Percentiles rank a stretch among this genome's conserved stretches.
phyloP scores from a whole-genome alignment of 2,329 filamentous ascomycete genomes.

The Phialophora chinensis region DNA sequence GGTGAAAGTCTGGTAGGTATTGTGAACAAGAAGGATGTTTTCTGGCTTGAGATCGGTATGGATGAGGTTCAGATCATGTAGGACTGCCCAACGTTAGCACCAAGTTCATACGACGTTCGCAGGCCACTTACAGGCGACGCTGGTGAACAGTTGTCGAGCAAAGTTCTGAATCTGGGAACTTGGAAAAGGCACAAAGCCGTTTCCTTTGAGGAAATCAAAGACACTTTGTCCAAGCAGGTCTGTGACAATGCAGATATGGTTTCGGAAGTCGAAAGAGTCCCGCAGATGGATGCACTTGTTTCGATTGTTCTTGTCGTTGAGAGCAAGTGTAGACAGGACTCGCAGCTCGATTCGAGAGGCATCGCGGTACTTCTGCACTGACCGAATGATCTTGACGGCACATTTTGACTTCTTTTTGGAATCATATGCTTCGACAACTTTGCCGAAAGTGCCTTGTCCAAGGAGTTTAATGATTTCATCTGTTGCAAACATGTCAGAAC shows the following conservation, averaged over 20 bases:
- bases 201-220: conserved; percentile 96
- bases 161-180: conserved; percentile 99
- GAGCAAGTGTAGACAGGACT: conserved; percentile 87
- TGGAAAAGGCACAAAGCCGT: conserved; percentile 93
- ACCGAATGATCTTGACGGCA: conserved; percentile 97
- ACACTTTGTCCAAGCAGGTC: conserved; percentile 89
- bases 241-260: conserved; percentile 89
- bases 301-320: conserved; percentile 87
- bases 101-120: conserved; percentile 15
- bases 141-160: conserved; percentile 94
- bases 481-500: conserved; percentile 47
- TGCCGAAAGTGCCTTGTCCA: conserved; percentile 96
- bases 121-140: conserved; percentile 82
- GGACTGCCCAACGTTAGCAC: conserved; percentile 62
- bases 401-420: conserved; percentile 77
- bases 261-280: conserved; percentile 96
- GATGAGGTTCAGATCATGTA: conserved; percentile 96
- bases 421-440: conserved; percentile 93
- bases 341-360: conserved; percentile 92
- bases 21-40: conserved; percentile 70
- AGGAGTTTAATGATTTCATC: conserved; percentile 88
- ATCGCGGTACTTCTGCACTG: conserved; percentile 97
- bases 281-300: conserved; percentile 96
- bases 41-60: conserved; percentile 73
- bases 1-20: conserved; percentile 70